Base-by-base conservation (phyloP, 331 rosid species). In the Acacia pycnantha region DNA sequence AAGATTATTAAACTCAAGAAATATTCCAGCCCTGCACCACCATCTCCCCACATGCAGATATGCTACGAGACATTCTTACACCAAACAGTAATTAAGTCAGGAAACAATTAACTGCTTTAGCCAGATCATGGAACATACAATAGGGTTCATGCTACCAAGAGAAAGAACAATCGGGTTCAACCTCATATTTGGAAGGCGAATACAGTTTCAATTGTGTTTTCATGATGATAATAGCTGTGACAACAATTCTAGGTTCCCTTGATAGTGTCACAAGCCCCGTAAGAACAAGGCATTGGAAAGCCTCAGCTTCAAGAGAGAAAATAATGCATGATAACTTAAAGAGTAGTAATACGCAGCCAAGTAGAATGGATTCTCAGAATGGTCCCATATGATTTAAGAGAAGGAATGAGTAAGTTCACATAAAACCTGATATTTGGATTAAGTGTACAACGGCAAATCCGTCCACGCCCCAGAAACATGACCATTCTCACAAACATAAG, bases 391-490 rank as follows among this genome's bases (percentile, higher is more conserved):
- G 4, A 21, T 69, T 1, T 11, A 4, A 11, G 51, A 70, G 53
- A 12, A 70, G 11, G 2, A 43, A 43, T 8, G 37, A 70, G 74
- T 3, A n/a, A 6, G 56, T 43, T 44, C 12, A 26, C 9, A 27
- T 21, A 4, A 58, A n/a, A 74, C 54, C 33, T n/a, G 8, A 58
- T 24, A 22, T 6, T 41, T 27, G 44, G 33, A 53, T 76, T 16
- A 90, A 51, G 92, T 62, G 82, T 85, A 96, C 85, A 94, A 79
- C 15, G 99, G 98, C 58, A 88, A 70, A 84, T 96, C 97, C 1
- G 99, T 96, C 99, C 99, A 96, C 0, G 99, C 98, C 3, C 99
- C 99, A 12, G 99, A 94, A 51, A 96, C 99, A 79, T 96, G 99
- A 0, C 99, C 99, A 77, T 92, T 93, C 53, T 92, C 97, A 35